phyloP scores from a whole-genome alignment of 257 asterid species.

The Solanum sejunctum region DNA sequence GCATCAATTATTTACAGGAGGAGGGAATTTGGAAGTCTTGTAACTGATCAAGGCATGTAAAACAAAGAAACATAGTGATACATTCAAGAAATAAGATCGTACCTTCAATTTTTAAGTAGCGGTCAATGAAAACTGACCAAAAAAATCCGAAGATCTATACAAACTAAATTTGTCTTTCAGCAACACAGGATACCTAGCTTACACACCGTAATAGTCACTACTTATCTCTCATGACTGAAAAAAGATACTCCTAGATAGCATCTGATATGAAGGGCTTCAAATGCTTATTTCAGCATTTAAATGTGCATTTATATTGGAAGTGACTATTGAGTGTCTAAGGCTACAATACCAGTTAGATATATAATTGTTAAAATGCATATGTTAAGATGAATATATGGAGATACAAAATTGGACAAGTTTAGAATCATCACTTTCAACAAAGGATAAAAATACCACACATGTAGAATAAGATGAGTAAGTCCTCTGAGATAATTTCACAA shows the following conservation, averaged over 20 bases:
- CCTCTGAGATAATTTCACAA: not conserved
- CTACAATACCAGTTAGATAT: not conserved
- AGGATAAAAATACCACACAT: not conserved
- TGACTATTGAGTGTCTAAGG: not conserved
- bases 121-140: not conserved
- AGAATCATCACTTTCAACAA: not conserved
- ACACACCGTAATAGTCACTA: not conserved
- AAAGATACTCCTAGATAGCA: not conserved
- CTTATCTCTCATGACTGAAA: not conserved
- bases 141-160: not conserved
- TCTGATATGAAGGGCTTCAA: not conserved
- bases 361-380: not conserved
- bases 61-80: not conserved
- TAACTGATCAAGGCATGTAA: not conserved
- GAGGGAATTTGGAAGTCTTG: not conserved
- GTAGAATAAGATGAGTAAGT: not conserved
- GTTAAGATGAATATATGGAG: not conserved
- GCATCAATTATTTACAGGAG: not conserved
- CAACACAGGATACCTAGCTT: not conserved
- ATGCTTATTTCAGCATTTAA: not conserved
- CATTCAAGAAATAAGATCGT: not conserved
- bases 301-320: not conserved
- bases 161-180: not conserved
- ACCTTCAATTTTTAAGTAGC: not conserved
- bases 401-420: not conserved